Percentiles rank a stretch among this genome's conserved stretches.
These are phyloP conservation scores for Colletotrichum cordylinicola DNA, from an alignment of 2,329 filamentous ascomycete genomes.

Conservation along the genomic window DNA sequence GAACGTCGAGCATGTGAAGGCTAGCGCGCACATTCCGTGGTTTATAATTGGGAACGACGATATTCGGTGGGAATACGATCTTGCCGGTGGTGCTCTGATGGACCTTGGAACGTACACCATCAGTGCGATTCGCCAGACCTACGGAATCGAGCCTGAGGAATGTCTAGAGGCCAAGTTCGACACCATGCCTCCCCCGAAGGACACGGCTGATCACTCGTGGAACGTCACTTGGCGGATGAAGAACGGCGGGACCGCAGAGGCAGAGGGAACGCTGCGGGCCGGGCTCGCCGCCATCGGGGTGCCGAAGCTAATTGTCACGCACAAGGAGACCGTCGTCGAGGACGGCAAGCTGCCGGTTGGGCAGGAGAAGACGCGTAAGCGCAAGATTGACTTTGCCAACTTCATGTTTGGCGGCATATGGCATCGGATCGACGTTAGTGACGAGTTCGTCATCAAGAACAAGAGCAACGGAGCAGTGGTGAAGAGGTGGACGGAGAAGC, in stretches of 20 bases:
- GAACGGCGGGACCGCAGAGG: conserved; percentile 39
- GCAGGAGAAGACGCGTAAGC: conserved; percentile 28
- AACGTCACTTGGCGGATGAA: conserved; percentile 43
- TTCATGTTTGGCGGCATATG: conserved; percentile 31
- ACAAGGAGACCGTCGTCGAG: conserved; percentile 12
- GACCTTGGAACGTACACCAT: conserved; percentile 47
- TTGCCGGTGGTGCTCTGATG: conserved; percentile 47
- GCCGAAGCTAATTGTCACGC: conserved; percentile 29
- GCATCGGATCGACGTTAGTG: conserved; percentile 42
- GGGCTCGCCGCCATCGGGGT: not conserved
- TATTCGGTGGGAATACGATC: conserved; percentile 47
- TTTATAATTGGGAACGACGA: conserved; percentile 39
- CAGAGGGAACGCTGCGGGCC: conserved; percentile 31
- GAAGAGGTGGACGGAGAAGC: conserved; percentile 28
- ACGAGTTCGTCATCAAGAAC: conserved; percentile 35
- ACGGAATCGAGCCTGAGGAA: conserved; percentile 41
- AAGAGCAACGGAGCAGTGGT: conserved; percentile 23
- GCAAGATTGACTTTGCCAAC: conserved; percentile 33
- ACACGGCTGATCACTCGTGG: conserved; percentile 38
- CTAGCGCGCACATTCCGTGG: conserved; percentile 33
- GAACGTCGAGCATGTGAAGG: conserved; percentile 40
- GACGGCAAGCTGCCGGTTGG: conserved; percentile 22
- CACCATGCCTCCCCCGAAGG: conserved; percentile 32
- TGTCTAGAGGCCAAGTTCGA: conserved; percentile 37
- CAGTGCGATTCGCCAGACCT: conserved; percentile 42